These are phyloP conservation scores for Phaffomyces antillensis DNA, from an alignment of 805 yeast genomes.

Conservation along the genomic window DNA sequence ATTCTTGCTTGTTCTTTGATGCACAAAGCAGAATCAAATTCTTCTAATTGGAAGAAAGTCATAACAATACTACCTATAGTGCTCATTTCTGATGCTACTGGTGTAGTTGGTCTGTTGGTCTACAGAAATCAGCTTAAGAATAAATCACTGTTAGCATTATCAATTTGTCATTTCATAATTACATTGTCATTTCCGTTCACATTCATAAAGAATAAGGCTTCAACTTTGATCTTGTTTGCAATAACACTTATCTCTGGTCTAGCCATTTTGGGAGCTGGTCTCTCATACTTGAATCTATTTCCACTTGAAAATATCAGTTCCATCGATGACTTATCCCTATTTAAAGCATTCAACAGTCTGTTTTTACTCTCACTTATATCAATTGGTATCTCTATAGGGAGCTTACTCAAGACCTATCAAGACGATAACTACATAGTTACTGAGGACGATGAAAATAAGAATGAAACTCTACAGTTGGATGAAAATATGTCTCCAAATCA, in stretches of 20 bases:
- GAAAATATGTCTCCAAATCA: neutral
- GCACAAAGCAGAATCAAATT: neutral
- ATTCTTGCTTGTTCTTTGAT: neutral
- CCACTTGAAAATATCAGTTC: neutral
- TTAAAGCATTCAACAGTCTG: slow-evolving; percentile 9
- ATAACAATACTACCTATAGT: neutral
- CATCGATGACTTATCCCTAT: neutral
- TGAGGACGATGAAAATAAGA: neutral
- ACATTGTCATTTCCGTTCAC: slow-evolving; percentile 2
- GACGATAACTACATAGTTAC: neutral
- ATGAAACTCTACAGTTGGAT: neutral
- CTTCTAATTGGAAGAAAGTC: neutral
- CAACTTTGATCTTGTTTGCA: neutral
- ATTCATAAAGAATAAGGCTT: neutral
- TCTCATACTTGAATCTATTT: slow-evolving; percentile 9
- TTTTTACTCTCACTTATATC: slow-evolving; percentile 5
- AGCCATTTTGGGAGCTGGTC: slow-evolving; percentile 21
- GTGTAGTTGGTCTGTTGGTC: slow-evolving; percentile 9
- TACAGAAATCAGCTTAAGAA: slow-evolving; percentile 2
- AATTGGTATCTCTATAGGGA: slow-evolving; percentile 7
- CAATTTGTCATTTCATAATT: slow-evolving; percentile 4
- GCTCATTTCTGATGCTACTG: slow-evolving; percentile 10
- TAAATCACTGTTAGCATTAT: slow-evolving; percentile 1
- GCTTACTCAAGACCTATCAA: neutral
- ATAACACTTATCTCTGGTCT: slow-evolving; percentile 5